Evolutionary conservation across 208 protist genomes (phyloP).

Genomic region (Kentomonas sorsogonicus): DNA sequence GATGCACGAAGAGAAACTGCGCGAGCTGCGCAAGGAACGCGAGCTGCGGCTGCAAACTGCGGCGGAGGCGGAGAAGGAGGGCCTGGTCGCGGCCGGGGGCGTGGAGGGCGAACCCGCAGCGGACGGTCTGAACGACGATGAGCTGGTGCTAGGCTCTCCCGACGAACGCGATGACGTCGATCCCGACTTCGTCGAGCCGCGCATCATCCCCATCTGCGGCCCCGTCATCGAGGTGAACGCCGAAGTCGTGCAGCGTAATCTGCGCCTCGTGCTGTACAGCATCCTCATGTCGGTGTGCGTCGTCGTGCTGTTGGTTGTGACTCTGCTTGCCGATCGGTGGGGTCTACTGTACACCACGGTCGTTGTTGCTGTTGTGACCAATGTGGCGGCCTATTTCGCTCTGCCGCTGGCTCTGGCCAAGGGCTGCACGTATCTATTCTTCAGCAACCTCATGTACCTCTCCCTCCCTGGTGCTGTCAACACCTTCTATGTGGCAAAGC

Average conservation of each 20-base stretch:
- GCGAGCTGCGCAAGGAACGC: slow-evolving; percentile 4
- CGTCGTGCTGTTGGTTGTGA: slow-evolving; percentile 25
- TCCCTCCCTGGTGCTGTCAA: slow-evolving; percentile 33
- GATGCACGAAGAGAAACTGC: slow-evolving; percentile 7
- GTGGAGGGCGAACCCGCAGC: not conserved
- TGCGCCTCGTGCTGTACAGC: slow-evolving; percentile 23
- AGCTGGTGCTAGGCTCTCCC: too few species aligned
- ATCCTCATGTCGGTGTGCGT: slow-evolving; percentile 25
- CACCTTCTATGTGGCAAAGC: slow-evolving; percentile 28
- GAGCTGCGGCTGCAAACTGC: slow-evolving; percentile 7
- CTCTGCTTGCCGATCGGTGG: slow-evolving; percentile 16
- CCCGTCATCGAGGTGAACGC: slow-evolving; percentile 30
- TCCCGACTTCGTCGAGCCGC: slow-evolving; percentile 24
- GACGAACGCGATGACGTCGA: slow-evolving; percentile 7
- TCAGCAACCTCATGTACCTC: slow-evolving; percentile 36
- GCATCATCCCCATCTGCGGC: slow-evolving; percentile 18
- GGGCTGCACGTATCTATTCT: slow-evolving; percentile 28
- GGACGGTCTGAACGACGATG: too few species aligned
- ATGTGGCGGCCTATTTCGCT: slow-evolving; percentile 21
- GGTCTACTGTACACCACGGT: slow-evolving; percentile 18
- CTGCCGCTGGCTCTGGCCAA: slow-evolving; percentile 37
- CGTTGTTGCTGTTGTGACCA: slow-evolving; percentile 13
- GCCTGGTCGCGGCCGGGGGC: not conserved
- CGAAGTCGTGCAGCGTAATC: slow-evolving; percentile 26
- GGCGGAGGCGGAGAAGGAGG: slow-evolving; percentile 8